These are phyloP conservation scores for Pyrenopolyporus hunteri DNA, from an alignment of 495 filamentous ascomycete genomes.

Conservation along the genomic window DNA sequence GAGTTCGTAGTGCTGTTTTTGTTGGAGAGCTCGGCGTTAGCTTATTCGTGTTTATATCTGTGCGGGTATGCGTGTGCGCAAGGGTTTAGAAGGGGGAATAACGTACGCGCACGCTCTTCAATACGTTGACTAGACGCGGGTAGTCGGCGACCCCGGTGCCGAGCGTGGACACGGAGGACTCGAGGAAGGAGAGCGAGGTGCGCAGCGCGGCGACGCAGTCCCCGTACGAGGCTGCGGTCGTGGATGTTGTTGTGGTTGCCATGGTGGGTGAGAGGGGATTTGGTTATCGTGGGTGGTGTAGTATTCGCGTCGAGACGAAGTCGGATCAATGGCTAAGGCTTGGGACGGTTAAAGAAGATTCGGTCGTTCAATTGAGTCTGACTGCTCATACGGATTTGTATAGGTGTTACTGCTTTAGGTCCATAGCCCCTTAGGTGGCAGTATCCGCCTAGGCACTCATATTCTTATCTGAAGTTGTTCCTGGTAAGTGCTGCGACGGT, in stretches of 20 bases:
- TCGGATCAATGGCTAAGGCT: too few species aligned
- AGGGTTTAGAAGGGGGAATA: neutral
- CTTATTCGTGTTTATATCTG: too few species aligned
- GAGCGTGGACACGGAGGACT: slow-evolving; percentile 55
- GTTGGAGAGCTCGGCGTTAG: neutral
- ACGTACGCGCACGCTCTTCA: slow-evolving; percentile 56
- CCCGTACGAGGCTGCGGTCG: slow-evolving; percentile 44
- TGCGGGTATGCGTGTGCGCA: neutral
- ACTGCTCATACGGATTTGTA: too few species aligned
- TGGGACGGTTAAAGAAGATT: too few species aligned
- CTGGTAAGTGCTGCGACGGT: too few species aligned
- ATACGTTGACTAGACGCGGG: slow-evolving; percentile 51
- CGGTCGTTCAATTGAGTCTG: too few species aligned
- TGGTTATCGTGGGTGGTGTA: neutral
- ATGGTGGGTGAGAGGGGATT: neutral
- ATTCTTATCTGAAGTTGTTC: too few species aligned
- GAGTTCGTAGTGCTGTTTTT: slow-evolving; percentile 56
- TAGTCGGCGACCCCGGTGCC: slow-evolving; percentile 53
- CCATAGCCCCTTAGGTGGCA: too few species aligned
- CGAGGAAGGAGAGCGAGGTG: slow-evolving; percentile 58
- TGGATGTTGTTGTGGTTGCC: slow-evolving; percentile 33
- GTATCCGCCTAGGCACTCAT: too few species aligned
- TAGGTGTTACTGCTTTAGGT: too few species aligned
- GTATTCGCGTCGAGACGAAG: neutral
- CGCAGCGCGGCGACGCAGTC: slow-evolving; percentile 56